phyloP scores from a whole-genome alignment of 2,329 filamentous ascomycete genomes.

The Colletotrichum tofieldiae region DNA sequence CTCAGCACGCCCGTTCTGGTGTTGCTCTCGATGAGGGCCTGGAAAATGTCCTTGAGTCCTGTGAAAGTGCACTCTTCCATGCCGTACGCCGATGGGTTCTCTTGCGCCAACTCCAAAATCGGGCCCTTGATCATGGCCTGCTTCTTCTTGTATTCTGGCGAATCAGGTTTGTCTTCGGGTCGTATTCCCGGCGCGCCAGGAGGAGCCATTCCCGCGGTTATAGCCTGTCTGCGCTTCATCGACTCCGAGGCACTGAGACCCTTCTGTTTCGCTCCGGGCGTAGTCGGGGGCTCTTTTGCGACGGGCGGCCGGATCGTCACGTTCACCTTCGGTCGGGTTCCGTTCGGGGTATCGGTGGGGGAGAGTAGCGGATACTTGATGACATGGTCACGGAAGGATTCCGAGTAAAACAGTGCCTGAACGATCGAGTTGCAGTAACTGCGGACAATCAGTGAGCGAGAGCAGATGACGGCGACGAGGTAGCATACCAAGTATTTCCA shows the following conservation, averaged over 20 bases:
- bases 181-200: conserved; percentile 70
- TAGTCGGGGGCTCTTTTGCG: conserved; percentile 61
- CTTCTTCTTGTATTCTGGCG: conserved; percentile 98
- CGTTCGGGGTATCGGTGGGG: conserved; percentile 79
- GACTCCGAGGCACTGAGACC: conserved; percentile 70
- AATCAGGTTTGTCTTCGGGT: conserved; percentile 94
- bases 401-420: conserved; percentile 96
- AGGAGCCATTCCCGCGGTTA: conserved; percentile 68
- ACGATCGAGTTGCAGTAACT: conserved; percentile 99
- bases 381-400: conserved; percentile 93
- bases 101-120: conserved; percentile 86
- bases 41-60: conserved; percentile 95
- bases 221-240: conserved; percentile 69
- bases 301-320: conserved; percentile 73
- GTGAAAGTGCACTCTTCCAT: conserved; percentile 98
- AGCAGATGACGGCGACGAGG: conserved; percentile 21
- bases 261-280: conserved; percentile 64
- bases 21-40: conserved; percentile 85
- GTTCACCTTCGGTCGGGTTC: conserved; percentile 68
- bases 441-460: conserved; percentile 40
- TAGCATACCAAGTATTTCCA: conserved; percentile 92
- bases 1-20: conserved; percentile 92
- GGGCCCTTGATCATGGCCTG: conserved; percentile 91
- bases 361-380: conserved; percentile 88
- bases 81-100: conserved; percentile 85